phyloP scores from a whole-genome alignment of 352 stramenopile species.

The Phytophthora boehmeriae region DNA sequence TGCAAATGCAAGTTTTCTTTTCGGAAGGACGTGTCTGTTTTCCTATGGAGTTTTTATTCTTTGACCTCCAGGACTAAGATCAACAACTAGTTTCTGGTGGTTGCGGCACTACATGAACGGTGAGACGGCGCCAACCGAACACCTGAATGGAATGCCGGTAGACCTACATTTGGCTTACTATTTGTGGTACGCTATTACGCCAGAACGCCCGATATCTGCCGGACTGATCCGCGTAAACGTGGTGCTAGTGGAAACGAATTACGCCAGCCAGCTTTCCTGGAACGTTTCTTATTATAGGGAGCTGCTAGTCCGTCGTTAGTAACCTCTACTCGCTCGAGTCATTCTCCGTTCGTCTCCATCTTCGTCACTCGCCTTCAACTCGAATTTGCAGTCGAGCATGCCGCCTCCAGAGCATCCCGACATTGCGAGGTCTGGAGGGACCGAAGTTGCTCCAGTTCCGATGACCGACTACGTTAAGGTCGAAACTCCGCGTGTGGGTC shows the following conservation, averaged over 20 bases:
- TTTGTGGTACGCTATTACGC: not conserved
- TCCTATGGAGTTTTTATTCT: too few species aligned
- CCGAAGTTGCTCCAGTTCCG: not conserved
- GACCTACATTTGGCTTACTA: constrained; percentile 1
- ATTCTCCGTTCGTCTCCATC: not conserved
- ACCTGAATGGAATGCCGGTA: too few species aligned
- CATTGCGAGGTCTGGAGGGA: not conserved
- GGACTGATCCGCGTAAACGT: constrained; percentile 12
- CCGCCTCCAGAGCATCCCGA: constrained; percentile 6
- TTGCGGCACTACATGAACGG: too few species aligned
- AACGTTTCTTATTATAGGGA: constrained; percentile 18
- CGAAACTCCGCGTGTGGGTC: constrained; percentile 3
- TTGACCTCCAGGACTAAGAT: too few species aligned
- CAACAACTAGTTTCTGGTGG: not conserved
- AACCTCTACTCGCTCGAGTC: constrained; percentile 1
- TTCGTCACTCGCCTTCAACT: not conserved
- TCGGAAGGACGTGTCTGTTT: too few species aligned
- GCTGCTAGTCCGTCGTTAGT: constrained; percentile 1
- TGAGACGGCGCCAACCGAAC: too few species aligned
- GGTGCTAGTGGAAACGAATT: constrained; percentile 3
- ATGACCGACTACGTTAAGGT: constrained; percentile 12
- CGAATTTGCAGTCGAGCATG: not conserved
- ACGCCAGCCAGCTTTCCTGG: not conserved
- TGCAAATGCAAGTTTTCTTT: too few species aligned
- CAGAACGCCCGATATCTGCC: not conserved